These are phyloP conservation scores for Trichoderma atroviride DNA, from an alignment of 2,329 filamentous ascomycete species.

Conservation along the genomic window DNA sequence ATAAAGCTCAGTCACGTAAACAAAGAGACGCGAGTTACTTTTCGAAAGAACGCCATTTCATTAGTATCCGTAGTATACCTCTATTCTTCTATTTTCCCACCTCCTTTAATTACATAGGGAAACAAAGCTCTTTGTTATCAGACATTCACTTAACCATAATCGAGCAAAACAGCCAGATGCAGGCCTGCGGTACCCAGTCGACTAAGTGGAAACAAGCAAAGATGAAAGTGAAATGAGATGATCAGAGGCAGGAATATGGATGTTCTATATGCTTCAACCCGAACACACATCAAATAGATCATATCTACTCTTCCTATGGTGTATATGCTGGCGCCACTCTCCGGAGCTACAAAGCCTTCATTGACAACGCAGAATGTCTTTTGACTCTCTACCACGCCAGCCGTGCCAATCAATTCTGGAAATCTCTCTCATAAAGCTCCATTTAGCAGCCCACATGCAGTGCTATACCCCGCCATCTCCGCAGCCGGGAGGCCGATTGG, in stretches of 20 bases:
- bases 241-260: not conserved
- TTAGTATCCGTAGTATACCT: too few species aligned
- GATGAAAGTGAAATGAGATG: not conserved
- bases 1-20: not conserved
- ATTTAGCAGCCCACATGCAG: not conserved
- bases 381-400: not conserved
- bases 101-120: too few species aligned
- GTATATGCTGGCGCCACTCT: not conserved
- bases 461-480: constrained; percentile 2
- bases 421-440: not conserved
- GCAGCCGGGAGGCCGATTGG: not conserved
- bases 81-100: too few species aligned
- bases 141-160: too few species aligned
- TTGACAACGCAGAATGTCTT: not conserved
- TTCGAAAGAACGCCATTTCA: too few species aligned
- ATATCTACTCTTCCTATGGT: not conserved
- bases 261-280: not conserved
- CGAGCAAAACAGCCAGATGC: too few species aligned
- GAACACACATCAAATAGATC: not conserved
- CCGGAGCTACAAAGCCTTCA: not conserved
- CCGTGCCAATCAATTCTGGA: too few species aligned
- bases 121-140: too few species aligned
- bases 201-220: not conserved
- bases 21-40: too few species aligned
- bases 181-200: too few species aligned